These are phyloP conservation scores for Cladophialophora chaetospira DNA, from an alignment of 2,329 filamentous ascomycete genomes.

Conservation along the genomic window DNA sequence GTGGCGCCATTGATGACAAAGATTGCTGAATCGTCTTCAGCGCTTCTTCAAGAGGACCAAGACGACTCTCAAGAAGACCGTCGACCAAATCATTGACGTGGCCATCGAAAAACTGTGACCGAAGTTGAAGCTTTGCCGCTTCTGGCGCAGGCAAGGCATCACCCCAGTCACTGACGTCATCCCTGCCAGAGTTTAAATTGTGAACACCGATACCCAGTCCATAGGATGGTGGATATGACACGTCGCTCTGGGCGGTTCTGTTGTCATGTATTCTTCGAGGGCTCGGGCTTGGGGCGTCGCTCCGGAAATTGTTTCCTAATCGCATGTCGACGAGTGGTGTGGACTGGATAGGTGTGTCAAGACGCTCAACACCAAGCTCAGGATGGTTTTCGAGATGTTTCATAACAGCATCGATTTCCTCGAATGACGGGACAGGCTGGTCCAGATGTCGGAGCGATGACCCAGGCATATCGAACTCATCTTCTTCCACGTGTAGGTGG, in stretches of 20 bases:
- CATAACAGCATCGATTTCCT: constrained; percentile 94
- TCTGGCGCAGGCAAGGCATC: constrained; percentile 79
- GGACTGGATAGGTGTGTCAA: constrained; percentile 43
- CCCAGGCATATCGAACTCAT: constrained; percentile 13
- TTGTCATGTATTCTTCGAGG: constrained; percentile 55
- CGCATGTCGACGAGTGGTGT: constrained; percentile 51
- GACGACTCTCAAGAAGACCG: constrained; percentile 70
- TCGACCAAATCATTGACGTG: constrained; percentile 87
- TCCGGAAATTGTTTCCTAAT: constrained; percentile 58
- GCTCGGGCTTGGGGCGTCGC: constrained; percentile 73
- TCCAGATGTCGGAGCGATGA: constrained; percentile 12
- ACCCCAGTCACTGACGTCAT: constrained; percentile 78
- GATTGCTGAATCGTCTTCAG: constrained; percentile 74
- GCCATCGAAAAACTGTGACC: constrained; percentile 85
- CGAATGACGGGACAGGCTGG: constrained; percentile 28
- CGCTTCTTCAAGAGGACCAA: constrained; percentile 80
- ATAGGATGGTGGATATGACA: constrained; percentile 62
- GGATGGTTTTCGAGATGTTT: constrained; percentile 76
- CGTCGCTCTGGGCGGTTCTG: constrained; percentile 17
- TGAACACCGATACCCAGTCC: constrained; percentile 63
- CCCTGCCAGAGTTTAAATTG: constrained; percentile 60
- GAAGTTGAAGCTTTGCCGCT: constrained; percentile 77
- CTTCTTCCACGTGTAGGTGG: constrained; percentile 1
- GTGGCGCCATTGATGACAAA: constrained; percentile 60
- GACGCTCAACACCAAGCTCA: constrained; percentile 71